A percentile compares a stretch with the other conserved stretches of the same genome.
These are phyloP conservation scores for Berkeleyomyces basicola DNA, from an alignment of 2,329 filamentous ascomycete genomes.

Conservation along the genomic window DNA sequence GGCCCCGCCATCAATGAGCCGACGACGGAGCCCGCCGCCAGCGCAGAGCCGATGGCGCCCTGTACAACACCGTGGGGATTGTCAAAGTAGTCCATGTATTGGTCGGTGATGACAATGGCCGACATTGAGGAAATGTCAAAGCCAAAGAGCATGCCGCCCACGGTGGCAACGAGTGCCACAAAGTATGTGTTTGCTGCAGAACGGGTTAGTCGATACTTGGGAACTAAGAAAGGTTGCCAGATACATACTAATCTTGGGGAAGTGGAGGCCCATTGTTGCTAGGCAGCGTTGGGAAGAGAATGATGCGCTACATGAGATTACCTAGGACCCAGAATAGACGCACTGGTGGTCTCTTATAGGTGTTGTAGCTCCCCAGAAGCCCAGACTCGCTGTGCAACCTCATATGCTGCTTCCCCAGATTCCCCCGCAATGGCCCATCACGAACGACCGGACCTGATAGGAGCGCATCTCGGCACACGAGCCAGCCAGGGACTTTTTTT, in stretches of 20 bases:
- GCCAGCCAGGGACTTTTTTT: too few species aligned
- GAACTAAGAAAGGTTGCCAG: not conserved
- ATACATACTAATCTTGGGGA: conserved; percentile 11
- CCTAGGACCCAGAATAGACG: not conserved
- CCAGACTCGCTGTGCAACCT: not conserved
- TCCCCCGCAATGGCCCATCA: not conserved
- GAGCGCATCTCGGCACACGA: not conserved
- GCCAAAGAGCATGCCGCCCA: conserved; percentile 31
- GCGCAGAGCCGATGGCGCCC: conserved; percentile 35
- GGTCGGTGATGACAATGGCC: conserved; percentile 34
- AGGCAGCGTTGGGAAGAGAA: not conserved
- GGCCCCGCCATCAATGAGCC: conserved; percentile 32
- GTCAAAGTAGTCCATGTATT: conserved; percentile 37
- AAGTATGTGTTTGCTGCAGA: conserved; percentile 21
- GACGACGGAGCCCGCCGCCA: conserved; percentile 35
- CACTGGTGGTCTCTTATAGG: not conserved
- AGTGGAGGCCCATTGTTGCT: conserved; percentile 9
- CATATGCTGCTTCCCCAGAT: not conserved
- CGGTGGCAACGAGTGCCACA: conserved; percentile 23
- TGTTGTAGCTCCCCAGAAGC: not conserved
- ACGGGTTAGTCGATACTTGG: not conserved
- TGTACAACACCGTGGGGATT: conserved; percentile 29
- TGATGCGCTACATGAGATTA: too few species aligned
- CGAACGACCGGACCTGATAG: not conserved
- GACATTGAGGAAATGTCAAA: conserved; percentile 44